These are phyloP conservation scores for Scedosporium aurantiacum DNA, from an alignment of 2,329 filamentous ascomycete genomes.

Conservation along the genomic window DNA sequence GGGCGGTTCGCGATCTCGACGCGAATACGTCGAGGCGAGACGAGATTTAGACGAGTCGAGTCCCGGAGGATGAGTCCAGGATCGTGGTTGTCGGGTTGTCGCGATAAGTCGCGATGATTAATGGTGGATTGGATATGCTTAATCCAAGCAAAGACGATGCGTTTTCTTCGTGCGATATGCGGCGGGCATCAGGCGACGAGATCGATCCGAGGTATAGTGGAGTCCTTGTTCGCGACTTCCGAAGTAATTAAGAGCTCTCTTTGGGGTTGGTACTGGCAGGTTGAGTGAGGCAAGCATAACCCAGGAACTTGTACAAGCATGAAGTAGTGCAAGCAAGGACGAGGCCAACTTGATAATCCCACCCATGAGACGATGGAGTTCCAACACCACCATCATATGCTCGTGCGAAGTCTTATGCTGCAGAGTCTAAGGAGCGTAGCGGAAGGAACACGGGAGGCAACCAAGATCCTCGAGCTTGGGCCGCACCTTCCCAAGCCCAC, in stretches of 20 bases:
- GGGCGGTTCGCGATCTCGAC: no score
- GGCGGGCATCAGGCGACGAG: not conserved
- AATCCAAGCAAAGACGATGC: not conserved
- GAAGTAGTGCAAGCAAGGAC: no score
- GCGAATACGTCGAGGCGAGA: no score
- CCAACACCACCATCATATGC: no score
- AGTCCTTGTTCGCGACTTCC: not conserved
- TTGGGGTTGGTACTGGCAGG: not conserved
- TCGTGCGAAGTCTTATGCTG: no score
- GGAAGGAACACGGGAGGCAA: not conserved
- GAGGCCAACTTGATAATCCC: no score
- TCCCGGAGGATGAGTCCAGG: not conserved
- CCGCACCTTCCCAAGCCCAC: not conserved
- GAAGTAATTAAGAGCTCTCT: not conserved
- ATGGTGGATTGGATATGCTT: not conserved
- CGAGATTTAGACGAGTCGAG: not conserved
- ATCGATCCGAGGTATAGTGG: not conserved
- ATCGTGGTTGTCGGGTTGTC: not conserved
- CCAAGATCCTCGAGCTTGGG: not conserved
- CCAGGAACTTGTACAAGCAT: no score
- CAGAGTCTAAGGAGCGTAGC: no score
- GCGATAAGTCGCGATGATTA: not conserved
- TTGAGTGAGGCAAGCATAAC: no score
- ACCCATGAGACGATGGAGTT: no score
- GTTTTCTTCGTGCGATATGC: not conserved